Evolutionary conservation across 768 basidiomycete genomes (phyloP).

Genomic region (Suillus subaureus): DNA sequence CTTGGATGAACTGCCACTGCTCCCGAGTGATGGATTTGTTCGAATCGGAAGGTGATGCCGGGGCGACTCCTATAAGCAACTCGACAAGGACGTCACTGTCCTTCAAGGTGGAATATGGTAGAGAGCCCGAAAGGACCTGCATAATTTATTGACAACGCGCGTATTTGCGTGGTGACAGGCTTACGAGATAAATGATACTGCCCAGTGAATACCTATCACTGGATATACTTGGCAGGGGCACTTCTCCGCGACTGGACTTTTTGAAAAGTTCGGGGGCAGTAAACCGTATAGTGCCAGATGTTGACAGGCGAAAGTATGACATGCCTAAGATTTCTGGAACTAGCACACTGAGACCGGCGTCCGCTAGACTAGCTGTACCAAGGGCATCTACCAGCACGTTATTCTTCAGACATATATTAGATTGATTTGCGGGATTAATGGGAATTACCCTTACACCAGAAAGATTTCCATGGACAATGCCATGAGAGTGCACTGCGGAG

Average conservation of each 20-base stretch:
- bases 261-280: conserved; percentile 12
- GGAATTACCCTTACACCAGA: neutral
- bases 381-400: conserved; percentile 5
- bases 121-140: conserved; percentile 9
- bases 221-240: conserved; percentile 20
- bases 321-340: conserved; percentile 35
- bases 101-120: conserved; percentile 6
- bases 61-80: conserved; percentile 1
- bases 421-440: neutral
- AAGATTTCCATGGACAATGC: neutral
- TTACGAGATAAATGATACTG: conserved; percentile 8
- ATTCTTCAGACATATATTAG: neutral
- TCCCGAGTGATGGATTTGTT: conserved; percentile 2
- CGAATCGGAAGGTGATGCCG: neutral
- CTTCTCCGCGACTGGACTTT: neutral
- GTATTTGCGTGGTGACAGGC: neutral
- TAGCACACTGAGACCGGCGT: conserved; percentile 45
- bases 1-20: conserved; percentile 8
- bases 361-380: conserved; percentile 39
- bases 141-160: neutral
- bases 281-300: conserved; percentile 8
- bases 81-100: conserved; percentile 9
- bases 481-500: conserved; percentile 3
- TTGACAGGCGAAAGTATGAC: conserved; percentile 32
- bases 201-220: conserved; percentile 48